Evolutionary conservation across 2,329 filamentous ascomycete genomes (phyloP).

Genomic region (Pezicula radicicola): DNA sequence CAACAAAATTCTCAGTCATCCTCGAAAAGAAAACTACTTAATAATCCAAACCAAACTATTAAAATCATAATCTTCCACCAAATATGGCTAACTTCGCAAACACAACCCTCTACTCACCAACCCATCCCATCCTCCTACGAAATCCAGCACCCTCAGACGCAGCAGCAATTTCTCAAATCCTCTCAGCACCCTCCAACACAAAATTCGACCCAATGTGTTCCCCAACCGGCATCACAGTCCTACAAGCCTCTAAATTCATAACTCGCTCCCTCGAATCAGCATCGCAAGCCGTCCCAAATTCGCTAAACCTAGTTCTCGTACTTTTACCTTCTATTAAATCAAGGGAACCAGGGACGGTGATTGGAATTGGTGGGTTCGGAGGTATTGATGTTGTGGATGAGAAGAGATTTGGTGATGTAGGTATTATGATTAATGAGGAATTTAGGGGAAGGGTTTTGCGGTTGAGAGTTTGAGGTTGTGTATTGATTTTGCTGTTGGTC

Average conservation of each 20-base stretch:
- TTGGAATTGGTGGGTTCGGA: conserved; percentile 1
- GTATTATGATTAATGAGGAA: neutral
- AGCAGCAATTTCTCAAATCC: neutral
- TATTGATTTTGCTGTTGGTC: conserved; percentile 2
- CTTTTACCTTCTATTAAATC: neutral
- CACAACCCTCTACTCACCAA: neutral
- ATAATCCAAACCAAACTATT: too few species aligned
- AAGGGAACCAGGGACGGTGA: neutral
- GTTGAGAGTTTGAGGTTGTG: neutral
- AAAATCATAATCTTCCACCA: neutral
- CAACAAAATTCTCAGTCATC: too few species aligned
- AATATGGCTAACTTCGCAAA: neutral
- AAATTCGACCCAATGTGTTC: neutral
- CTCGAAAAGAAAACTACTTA: too few species aligned
- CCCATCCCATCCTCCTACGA: conserved; percentile 1
- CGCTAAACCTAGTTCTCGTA: neutral
- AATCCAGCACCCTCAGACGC: neutral
- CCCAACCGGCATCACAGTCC: neutral
- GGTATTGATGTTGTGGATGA: conserved; percentile 2
- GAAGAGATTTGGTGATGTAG: neutral
- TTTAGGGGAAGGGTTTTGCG: neutral
- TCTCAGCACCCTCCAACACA: conserved; percentile 1
- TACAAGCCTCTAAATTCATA: neutral
- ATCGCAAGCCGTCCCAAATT: neutral
- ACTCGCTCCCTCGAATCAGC: neutral